Conservation (phyloP, 2,329 filamentous ascomycete genomes). For the Diplocarpon mali region DNA sequence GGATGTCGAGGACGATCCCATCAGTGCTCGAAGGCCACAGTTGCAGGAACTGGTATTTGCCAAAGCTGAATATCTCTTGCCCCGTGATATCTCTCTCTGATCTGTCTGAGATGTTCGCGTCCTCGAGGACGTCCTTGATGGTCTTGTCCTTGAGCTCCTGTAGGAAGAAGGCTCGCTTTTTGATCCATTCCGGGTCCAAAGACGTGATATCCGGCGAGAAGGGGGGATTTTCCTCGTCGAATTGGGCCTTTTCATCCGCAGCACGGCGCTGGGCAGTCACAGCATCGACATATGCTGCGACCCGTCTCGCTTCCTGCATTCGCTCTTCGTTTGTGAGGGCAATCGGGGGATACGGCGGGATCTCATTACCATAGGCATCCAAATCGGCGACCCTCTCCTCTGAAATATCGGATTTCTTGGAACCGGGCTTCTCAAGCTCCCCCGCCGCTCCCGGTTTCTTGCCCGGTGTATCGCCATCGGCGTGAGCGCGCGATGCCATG, state of each 20-base stretch:
- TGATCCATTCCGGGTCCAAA: conserved; percentile 9
- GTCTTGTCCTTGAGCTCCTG: conserved; percentile 1
- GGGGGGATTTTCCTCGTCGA: background rate
- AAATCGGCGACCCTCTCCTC: background rate
- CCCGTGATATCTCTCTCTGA: background rate
- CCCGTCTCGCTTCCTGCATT: background rate
- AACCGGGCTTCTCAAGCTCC: background rate
- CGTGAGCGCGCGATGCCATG: background rate
- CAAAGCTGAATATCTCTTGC: background rate
- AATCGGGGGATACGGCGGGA: background rate
- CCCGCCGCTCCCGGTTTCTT: background rate
- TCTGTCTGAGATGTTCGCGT: background rate
- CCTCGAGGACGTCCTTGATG: conserved; percentile 5
- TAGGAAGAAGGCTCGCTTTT: conserved; percentile 3
- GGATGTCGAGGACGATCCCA: conserved; percentile 11
- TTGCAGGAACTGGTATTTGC: background rate
- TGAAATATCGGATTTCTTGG: background rate
- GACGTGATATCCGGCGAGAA: conserved; percentile 13
- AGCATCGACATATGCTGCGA: background rate
- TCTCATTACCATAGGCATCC: background rate
- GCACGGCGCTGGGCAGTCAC: background rate
- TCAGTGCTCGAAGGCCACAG: conserved; percentile 8
- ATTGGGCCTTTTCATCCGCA: background rate
- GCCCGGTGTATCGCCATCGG: background rate
- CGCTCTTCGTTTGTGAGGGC: background rate